A percentile compares a stretch with the other conserved stretches of the same genome.
These are phyloP conservation scores for Trichoderma orchidacearum DNA, from an alignment of 495 filamentous ascomycete genomes.

Conservation along the genomic window DNA sequence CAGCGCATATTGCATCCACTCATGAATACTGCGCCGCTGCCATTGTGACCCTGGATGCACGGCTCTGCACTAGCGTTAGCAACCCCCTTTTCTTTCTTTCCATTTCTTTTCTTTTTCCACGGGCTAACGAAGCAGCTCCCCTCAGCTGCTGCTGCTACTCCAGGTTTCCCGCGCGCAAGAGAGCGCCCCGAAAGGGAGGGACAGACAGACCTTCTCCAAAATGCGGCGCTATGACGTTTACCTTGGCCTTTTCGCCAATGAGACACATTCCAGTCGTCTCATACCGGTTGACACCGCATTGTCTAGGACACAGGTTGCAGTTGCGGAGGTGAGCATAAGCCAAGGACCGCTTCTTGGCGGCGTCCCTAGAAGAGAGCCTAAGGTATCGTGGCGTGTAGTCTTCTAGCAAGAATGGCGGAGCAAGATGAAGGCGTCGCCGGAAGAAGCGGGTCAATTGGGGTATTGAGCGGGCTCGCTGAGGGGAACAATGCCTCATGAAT, in stretches of 20 bases:
- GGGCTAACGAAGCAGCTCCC: too few species aligned
- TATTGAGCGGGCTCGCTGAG: neutral
- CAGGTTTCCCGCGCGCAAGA: too few species aligned
- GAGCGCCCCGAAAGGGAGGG: too few species aligned
- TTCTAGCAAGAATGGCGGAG: constrained; percentile 64
- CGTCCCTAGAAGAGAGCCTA: constrained; percentile 42
- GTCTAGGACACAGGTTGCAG: constrained; percentile 64
- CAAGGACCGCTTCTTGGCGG: constrained; percentile 47
- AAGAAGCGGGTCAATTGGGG: neutral
- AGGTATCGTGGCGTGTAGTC: constrained; percentile 57
- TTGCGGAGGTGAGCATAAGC: constrained; percentile 57
- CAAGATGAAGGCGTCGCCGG: constrained; percentile 44
- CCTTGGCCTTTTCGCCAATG: constrained; percentile 57
- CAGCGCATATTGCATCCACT: constrained; percentile 25
- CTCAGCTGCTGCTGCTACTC: too few species aligned
- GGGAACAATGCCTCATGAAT: neutral
- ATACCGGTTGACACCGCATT: constrained; percentile 61
- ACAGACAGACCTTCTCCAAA: constrained; percentile 41
- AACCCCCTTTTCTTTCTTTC: neutral
- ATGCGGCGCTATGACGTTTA: constrained; percentile 66
- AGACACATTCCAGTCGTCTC: constrained; percentile 60
- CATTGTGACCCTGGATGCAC: constrained; percentile 63
- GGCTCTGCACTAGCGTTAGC: constrained; percentile 33
- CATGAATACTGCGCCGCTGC: constrained; percentile 66
- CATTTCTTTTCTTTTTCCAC: neutral